Conservation (phyloP, 2,329 filamentous ascomycete genomes). For the Fusarium chuoi region DNA sequence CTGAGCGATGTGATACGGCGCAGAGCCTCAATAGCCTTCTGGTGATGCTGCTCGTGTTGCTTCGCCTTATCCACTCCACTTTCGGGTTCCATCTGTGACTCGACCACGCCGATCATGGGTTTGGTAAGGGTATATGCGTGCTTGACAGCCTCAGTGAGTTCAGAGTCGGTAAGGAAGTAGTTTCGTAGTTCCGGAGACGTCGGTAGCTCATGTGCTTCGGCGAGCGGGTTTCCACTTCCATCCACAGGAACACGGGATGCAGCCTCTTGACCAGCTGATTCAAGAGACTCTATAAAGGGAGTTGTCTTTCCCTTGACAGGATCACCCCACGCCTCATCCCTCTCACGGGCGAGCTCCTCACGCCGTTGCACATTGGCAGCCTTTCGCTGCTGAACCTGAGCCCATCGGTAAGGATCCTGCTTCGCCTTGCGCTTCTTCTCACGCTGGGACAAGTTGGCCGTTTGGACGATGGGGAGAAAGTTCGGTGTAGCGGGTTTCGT, state of each 20-base stretch:
- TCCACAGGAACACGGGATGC: constrained; percentile 52
- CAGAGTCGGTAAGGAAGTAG: constrained; percentile 75
- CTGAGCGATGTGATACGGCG: constrained; percentile 80
- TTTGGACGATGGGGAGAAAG: constrained; percentile 69
- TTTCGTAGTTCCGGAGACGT: constrained; percentile 72
- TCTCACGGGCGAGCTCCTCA: constrained; percentile 72
- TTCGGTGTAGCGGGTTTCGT: constrained; percentile 57
- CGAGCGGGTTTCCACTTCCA: constrained; percentile 54
- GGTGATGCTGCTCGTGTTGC: constrained; percentile 66
- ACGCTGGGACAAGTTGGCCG: constrained; percentile 70
- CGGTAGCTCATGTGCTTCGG: constrained; percentile 55
- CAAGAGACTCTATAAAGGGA: constrained; percentile 85
- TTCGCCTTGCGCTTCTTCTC: constrained; percentile 74
- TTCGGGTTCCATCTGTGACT: constrained; percentile 54
- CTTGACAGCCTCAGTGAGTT: constrained; percentile 73
- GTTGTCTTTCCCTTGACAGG: constrained; percentile 83
- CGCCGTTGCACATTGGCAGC: constrained; percentile 83
- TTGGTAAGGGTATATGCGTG: constrained; percentile 75
- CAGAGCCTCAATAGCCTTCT: constrained; percentile 79
- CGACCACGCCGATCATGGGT: constrained; percentile 57
- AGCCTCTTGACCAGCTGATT: constrained; percentile 66
- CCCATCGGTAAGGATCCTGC: constrained; percentile 83
- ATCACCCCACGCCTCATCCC: constrained; percentile 75
- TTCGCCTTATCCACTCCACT: constrained; percentile 50
- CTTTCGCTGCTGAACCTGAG: constrained; percentile 85